Conservation (phyloP, 2,329 filamentous ascomycete genomes). For the Cryphonectria radicalis region DNA sequence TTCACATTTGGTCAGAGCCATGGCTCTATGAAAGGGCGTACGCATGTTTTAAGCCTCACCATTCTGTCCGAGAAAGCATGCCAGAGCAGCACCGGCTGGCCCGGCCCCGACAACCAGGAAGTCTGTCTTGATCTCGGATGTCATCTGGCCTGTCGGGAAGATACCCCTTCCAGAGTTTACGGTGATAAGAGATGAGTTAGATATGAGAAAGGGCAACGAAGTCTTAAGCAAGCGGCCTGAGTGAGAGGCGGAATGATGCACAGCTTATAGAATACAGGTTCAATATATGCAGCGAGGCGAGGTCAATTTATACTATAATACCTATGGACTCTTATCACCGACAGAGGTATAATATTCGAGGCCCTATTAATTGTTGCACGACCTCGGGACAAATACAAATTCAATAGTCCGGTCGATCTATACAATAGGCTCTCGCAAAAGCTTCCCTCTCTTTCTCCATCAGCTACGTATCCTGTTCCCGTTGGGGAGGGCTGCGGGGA, state of each 20-base stretch:
- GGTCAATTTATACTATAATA: not conserved
- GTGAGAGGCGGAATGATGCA: not conserved
- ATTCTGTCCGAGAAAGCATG: constrained; percentile 26
- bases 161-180: not conserved
- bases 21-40: not conserved
- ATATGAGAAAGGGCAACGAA: not conserved
- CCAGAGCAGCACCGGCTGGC: constrained; percentile 23
- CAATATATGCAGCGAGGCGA: not conserved
- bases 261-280: not conserved
- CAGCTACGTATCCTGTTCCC: not conserved
- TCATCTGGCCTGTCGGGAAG: not conserved
- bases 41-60: not conserved
- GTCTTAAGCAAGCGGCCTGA: not conserved
- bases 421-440: not conserved
- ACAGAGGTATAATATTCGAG: not conserved
- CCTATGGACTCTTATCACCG: not conserved
- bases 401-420: not conserved
- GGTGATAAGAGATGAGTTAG: not conserved
- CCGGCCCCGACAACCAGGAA: constrained; percentile 26
- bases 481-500: not conserved
- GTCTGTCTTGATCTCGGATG: constrained; percentile 24
- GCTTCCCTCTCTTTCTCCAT: not conserved
- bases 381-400: not conserved
- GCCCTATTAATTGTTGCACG: too few species aligned
- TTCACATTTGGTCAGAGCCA: not conserved